A percentile compares a stretch with the other conserved stretches of the same genome.
Evolutionary conservation across 345 rosid genomes (phyloP).

Genomic region (Trapa bicornis): DNA sequence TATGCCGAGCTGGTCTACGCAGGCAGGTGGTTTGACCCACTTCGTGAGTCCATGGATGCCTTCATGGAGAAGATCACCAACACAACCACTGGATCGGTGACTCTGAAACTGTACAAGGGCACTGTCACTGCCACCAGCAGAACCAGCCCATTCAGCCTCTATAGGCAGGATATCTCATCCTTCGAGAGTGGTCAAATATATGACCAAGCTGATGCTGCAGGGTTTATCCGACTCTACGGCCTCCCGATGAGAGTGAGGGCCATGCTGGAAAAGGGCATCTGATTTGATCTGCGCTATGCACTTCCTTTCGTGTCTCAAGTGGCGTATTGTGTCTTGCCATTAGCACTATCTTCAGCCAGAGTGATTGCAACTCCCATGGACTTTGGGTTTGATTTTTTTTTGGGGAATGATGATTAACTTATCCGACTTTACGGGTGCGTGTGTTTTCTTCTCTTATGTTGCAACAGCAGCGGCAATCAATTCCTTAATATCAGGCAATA

Average conservation of each 20-base stretch:
- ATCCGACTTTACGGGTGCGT: no score
- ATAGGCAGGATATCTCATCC: slow-evolving; percentile 81
- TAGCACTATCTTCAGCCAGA: not conserved
- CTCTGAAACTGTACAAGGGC: slow-evolving; percentile 3
- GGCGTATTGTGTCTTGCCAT: not conserved
- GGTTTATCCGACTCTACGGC: slow-evolving; percentile 11
- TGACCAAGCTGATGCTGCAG: slow-evolving; percentile 89
- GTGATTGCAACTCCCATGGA: not conserved
- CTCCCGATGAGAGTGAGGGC: not conserved
- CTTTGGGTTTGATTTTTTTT: no score
- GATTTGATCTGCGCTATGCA: not conserved
- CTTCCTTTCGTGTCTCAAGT: not conserved
- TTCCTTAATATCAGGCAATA: no score
- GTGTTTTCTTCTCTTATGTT: no score
- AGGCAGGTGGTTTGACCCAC: slow-evolving; percentile 91
- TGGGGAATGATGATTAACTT: no score
- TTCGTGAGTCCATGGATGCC: slow-evolving; percentile 69
- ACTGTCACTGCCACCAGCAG: slow-evolving; percentile 36
- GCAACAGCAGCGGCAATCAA: no score
- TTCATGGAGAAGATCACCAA: slow-evolving; percentile 75
- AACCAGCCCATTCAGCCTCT: slow-evolving; percentile 59
- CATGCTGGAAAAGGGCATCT: not conserved
- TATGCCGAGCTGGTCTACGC: slow-evolving; percentile 91
- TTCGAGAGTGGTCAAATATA: slow-evolving; percentile 76
- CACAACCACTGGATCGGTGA: slow-evolving; percentile 42